Conservation (phyloP, 257 asterid species). For the Ophiorrhiza pumila region DNA sequence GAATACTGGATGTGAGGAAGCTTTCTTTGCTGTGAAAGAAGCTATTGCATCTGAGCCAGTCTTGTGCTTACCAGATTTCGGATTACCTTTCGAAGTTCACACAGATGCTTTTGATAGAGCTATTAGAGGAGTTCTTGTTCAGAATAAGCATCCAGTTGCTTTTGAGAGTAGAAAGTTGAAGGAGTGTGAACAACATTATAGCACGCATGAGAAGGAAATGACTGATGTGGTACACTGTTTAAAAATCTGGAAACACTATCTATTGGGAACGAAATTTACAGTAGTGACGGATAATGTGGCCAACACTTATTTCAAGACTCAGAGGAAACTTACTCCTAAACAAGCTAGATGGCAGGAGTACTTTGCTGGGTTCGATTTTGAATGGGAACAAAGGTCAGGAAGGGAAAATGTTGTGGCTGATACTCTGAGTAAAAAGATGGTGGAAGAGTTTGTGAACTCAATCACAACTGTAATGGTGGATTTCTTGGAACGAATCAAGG, state of each 20-base stretch:
- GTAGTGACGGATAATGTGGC: too few species aligned
- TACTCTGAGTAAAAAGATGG: too few species aligned
- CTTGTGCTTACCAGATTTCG: conserved; percentile 2
- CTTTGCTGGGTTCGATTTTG: too few species aligned
- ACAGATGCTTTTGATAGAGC: not conserved
- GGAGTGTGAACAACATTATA: not conserved
- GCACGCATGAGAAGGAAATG: not conserved
- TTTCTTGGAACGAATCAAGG: too few species aligned
- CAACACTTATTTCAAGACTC: too few species aligned
- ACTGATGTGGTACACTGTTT: not conserved
- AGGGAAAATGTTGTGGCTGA: too few species aligned
- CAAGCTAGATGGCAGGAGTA: too few species aligned
- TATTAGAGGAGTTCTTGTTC: not conserved
- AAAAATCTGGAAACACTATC: not conserved
- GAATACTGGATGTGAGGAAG: not conserved
- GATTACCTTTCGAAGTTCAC: not conserved
- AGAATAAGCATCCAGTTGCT: not conserved
- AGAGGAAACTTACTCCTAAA: too few species aligned
- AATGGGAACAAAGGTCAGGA: too few species aligned
- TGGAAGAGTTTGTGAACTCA: too few species aligned
- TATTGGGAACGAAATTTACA: not conserved
- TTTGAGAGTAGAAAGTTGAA: too few species aligned
- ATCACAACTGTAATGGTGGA: too few species aligned
- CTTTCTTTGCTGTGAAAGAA: not conserved
- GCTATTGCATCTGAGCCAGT: not conserved